A percentile compares a stretch with the other conserved stretches of the same genome.
Evolutionary conservation across 1,284 basidiomycete genomes (phyloP).

Genomic region (Sanghuangporus baumii): DNA sequence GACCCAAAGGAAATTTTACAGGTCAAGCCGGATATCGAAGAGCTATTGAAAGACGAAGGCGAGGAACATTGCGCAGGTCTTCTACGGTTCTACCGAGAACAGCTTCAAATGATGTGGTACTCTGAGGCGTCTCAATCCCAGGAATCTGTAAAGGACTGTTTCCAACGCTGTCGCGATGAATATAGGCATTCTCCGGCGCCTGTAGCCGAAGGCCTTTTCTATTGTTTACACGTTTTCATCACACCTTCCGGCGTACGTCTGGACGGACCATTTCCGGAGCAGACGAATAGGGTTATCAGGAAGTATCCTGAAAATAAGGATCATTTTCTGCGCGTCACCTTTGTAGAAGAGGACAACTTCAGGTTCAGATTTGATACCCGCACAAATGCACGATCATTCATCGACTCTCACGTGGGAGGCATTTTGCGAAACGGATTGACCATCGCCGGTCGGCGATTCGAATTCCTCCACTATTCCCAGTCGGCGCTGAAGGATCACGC

Average conservation of each 20-base stretch:
- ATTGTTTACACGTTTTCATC: slow-evolving; percentile 48
- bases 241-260: slow-evolving; percentile 55
- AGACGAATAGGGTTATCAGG: slow-evolving; percentile 60
- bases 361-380: slow-evolving; percentile 47
- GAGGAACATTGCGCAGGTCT: slow-evolving; percentile 33
- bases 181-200: slow-evolving; percentile 19
- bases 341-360: slow-evolving; percentile 50
- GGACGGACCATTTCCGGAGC: slow-evolving; percentile 58
- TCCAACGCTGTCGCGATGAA: slow-evolving; percentile 29
- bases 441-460: slow-evolving; percentile 30
- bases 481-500: slow-evolving; percentile 47
- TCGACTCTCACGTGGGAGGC: slow-evolving; percentile 37
- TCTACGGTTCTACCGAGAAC: slow-evolving; percentile 37
- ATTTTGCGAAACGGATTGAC: slow-evolving; percentile 40
- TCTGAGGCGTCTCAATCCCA: slow-evolving; percentile 22
- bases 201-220: slow-evolving; percentile 40
- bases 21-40: neutral
- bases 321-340: slow-evolving; percentile 59
- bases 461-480: slow-evolving; percentile 42
- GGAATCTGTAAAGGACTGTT: slow-evolving; percentile 31
- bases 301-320: slow-evolving; percentile 43
- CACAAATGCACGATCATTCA: slow-evolving; percentile 41
- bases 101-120: slow-evolving; percentile 27
- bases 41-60: slow-evolving; percentile 24
- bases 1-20: slow-evolving; percentile 43